Percentiles rank a stretch among this genome's conserved stretches.
Conservation (phyloP, 1,284 basidiomycete species). For the Inonotus hispidus region DNA sequence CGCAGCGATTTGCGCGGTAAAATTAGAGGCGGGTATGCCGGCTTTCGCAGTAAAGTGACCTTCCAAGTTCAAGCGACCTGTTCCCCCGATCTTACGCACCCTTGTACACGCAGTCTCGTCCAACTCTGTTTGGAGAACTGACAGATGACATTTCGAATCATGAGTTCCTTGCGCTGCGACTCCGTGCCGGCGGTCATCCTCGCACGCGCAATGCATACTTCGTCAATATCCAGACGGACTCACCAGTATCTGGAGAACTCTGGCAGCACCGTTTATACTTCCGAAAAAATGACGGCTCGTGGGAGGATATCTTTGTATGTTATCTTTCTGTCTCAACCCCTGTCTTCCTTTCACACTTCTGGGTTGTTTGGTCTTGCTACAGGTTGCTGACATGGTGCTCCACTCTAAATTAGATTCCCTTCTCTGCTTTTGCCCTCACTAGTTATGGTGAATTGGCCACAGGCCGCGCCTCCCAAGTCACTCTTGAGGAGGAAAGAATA, state of each 20-base stretch:
- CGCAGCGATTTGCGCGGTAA: constrained; percentile 43
- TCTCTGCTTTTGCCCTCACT: constrained; percentile 77
- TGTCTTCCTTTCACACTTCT: constrained; percentile 1
- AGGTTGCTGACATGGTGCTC: not conserved
- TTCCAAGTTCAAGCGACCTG: not conserved
- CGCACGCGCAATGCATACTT: constrained; percentile 75
- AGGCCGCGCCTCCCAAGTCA: constrained; percentile 46
- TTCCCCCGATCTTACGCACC: constrained; percentile 22
- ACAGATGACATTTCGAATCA: constrained; percentile 78
- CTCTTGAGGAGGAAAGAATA: constrained; percentile 71
- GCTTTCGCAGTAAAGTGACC: constrained; percentile 74
- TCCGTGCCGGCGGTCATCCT: constrained; percentile 67
- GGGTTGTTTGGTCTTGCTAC: not conserved
- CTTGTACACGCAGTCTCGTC: constrained; percentile 39
- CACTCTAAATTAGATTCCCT: constrained; percentile 58
- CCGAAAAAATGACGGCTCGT: constrained; percentile 59
- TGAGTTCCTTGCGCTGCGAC: constrained; percentile 70
- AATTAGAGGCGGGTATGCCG: constrained; percentile 75
- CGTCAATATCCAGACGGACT: constrained; percentile 85
- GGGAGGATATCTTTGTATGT: constrained; percentile 82
- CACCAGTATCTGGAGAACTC: constrained; percentile 71
- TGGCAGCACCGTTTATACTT: constrained; percentile 90
- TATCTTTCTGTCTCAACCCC: not conserved
- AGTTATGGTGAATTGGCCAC: constrained; percentile 74
- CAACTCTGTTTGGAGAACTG: constrained; percentile 78